A percentile compares a stretch with the other conserved stretches of the same genome.
phyloP scores from a whole-genome alignment of 345 rosid species.

The Eucalyptus globulus region DNA sequence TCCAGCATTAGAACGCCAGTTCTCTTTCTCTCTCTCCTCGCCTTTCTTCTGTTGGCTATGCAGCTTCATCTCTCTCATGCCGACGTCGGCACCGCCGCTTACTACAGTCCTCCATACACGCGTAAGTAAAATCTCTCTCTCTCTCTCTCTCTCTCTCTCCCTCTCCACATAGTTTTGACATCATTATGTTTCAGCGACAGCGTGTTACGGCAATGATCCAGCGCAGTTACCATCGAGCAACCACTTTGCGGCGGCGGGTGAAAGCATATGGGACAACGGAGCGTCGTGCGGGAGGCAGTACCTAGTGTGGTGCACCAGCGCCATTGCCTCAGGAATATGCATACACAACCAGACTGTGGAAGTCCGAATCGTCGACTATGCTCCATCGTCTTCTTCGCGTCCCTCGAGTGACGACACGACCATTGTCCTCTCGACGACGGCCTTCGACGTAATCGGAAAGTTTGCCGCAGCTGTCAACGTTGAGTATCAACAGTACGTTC shows the following conservation, averaged over 20 bases:
- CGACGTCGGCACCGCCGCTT: too few relatives aligned
- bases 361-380: neutral
- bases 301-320: constrained; percentile 33
- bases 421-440: constrained; percentile 22
- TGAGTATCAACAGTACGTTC: constrained; percentile 21
- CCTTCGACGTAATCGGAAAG: constrained; percentile 18
- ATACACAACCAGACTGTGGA: constrained; percentile 3
- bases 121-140: too few relatives aligned
- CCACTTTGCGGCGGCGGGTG: constrained; percentile 37
- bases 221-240: constrained; percentile 29
- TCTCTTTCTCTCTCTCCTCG: rapidly evolving
- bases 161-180: too few relatives aligned
- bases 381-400: neutral
- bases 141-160: neutral
- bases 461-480: constrained; percentile 15
- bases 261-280: constrained; percentile 51
- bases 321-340: constrained; percentile 5
- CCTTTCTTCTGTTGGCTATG: too few relatives aligned
- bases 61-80: too few relatives aligned
- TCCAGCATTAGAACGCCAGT: too few relatives aligned
- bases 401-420: constrained; percentile 18
- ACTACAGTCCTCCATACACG: too few relatives aligned
- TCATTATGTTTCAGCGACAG: constrained; percentile 11
- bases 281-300: constrained; percentile 44
- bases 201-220: constrained; percentile 19